Evolutionary conservation across 768 basidiomycete species (phyloP), one percentile per base, ranked within the genome.

Genomic region (Mycena maculata): DNA sequence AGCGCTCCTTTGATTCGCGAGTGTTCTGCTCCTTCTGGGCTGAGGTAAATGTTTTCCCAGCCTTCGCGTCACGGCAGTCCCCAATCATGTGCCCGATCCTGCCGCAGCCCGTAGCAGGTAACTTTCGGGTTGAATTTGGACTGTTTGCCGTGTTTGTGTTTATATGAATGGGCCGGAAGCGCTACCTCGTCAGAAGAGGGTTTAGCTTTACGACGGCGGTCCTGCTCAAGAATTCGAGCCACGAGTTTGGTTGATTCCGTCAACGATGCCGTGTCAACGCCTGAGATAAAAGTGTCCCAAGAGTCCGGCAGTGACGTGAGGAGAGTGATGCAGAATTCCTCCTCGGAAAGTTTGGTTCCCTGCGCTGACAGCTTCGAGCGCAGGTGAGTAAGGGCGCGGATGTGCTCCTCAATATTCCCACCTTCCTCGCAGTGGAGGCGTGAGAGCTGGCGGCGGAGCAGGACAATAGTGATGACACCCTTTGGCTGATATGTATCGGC

Each of bases 261-360:
- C 20, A 74, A 49, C 13, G 66, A 71, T 22, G 66, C n/a, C 65
- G 67, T 28, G 48, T 76, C 71, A 16, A 74, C 59, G 30, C 68
- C 36, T 4, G 60, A 60, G 22, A 75, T 76, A 50, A 79, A 80
- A 0, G 67, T 12, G 56, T 78, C 71, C 80, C 80, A 81, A 9
- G 47, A 48, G 27, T 48, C 27, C 27, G 47, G 47, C 47, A 48
- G n/a, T 48, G 33, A 36, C 33, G 33, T 36, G 33, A 36, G 33
- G 13, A 36, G 33, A 36, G 33, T 36, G 33, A 36, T 48, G 47
- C n/a, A 23, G 22, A 48, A 48, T 48, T 48, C 76, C 13, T 69
- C 44, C 23, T 79, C 78, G 0, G 27, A 42, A 22, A 82, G 61
- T 16, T 22, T 55, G 8, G 25, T 66, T 47, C 8, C 73, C 75